Evolutionary conservation across 2,329 filamentous ascomycete species (phyloP), one percentile per base, ranked within the genome.

Genomic region (Trichothecium sympodiale): DNA sequence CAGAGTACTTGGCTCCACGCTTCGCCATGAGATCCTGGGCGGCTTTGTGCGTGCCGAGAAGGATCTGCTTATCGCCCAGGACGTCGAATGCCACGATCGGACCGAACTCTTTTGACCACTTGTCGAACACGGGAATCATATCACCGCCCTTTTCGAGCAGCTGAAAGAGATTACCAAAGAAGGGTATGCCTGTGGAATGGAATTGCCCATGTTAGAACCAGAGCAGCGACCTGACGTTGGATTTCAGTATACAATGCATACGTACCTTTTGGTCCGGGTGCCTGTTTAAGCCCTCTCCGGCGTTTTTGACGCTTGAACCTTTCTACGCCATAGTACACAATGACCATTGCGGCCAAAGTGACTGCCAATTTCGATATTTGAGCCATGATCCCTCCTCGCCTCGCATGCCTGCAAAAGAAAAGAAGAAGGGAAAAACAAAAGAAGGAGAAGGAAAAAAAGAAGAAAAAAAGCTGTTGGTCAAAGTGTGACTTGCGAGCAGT

Each of bases 381-480:
- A n/a, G n/a, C n/a, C 26, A 27, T 27, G 6, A 8, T 16, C 25
- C 16, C 8, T 23, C 4, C 39, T 65, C 70, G 70, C 70, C 64
- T 69, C 61, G 46, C 67, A 61, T 48, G 65, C 56, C 52, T 55
- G 54, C 67, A 38, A 55, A 40, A 59, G 61, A 65, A 62, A 56
- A 47, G 52, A 56, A 46, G 44, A 58, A 62, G 58, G 69, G 65
- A 67, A 69, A 71, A 69, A 65, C 70, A 70, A 69, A 55, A 46
- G 48, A 43, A 43, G 46, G 49, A 46, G 40, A 37, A 42, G 31
- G 40, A 37, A 42, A 46, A 45, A 39, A 45, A 29, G 39, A n/a
- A n/a, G n/a, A n/a, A n/a, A n/a, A n/a, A n/a, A n/a, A n/a, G n/a
- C n/a, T n/a, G n/a, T n/a, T n/a, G n/a, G n/a, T n/a, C n/a, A n/a